Percentiles rank a stretch among this genome's conserved stretches.
These are phyloP conservation scores for Clonostachys rosea DNA, from an alignment of 2,329 filamentous ascomycete species.

Conservation along the genomic window DNA sequence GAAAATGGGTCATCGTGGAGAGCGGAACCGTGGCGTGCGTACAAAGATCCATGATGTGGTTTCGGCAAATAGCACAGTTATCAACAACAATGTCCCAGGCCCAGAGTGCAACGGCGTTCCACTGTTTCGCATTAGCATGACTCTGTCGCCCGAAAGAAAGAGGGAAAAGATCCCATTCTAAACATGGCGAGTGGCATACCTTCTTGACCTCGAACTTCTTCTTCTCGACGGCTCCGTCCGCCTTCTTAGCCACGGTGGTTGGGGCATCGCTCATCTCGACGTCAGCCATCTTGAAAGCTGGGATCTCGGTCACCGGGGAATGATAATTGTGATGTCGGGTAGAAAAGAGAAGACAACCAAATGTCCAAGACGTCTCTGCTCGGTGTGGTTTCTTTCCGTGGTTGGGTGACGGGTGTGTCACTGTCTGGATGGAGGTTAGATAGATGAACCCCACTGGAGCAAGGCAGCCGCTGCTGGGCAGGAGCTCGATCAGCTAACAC, in stretches of 20 bases:
- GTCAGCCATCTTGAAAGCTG: conserved; percentile 67
- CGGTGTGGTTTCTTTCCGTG: background rate
- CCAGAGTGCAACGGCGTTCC: conserved; percentile 98
- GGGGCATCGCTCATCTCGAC: conserved; percentile 93
- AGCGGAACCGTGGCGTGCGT: conserved; percentile 22
- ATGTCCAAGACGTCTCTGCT: too few relatives aligned
- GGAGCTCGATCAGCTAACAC: too few relatives aligned
- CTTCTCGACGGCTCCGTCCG: conserved; percentile 60
- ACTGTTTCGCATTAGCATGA: conserved; percentile 47
- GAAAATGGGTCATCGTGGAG: background rate
- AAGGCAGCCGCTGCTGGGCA: background rate
- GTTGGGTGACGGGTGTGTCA: background rate
- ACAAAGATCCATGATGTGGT: conserved; percentile 99
- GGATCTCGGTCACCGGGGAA: too few relatives aligned
- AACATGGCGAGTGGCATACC: conserved; percentile 43
- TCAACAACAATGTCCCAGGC: conserved; percentile 99
- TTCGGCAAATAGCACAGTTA: conserved; percentile 98
- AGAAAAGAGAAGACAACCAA: too few relatives aligned
- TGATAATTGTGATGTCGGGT: too few relatives aligned
- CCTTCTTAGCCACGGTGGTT: conserved; percentile 44
- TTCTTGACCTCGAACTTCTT: conserved; percentile 99
- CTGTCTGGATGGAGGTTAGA: background rate
- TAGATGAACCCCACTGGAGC: background rate
- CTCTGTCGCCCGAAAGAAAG: background rate
- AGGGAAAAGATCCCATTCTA: background rate